Conservation (phyloP, 129 eudicot species). For the Saposhnikovia divaricata region DNA sequence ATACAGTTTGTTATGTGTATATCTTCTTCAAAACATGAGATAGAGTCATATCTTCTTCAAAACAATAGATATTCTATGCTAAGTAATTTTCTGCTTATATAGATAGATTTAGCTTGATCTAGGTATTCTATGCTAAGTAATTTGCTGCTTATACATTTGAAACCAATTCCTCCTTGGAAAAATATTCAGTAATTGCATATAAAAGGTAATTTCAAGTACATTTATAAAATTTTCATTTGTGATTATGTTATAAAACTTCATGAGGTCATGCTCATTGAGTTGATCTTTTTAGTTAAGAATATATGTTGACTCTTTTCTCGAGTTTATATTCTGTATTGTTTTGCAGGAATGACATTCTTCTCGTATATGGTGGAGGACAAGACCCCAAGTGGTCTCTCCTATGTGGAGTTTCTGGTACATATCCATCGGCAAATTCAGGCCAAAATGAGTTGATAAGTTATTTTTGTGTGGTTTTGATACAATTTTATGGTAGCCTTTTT, state of each 20-base stretch:
- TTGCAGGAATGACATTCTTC: constrained; percentile 46
- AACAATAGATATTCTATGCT: background rate
- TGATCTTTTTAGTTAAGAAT: background rate
- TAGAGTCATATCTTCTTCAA: background rate
- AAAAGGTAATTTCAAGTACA: too few relatives aligned
- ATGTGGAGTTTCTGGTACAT: constrained; percentile 76
- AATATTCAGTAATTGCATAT: background rate
- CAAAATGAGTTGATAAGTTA: constrained; percentile 50
- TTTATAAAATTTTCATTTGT: background rate
- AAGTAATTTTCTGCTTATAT: background rate
- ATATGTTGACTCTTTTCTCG: background rate
- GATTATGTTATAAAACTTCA: background rate
- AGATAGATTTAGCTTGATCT: background rate
- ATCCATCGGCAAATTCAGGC: constrained; percentile 78
- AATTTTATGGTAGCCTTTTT: background rate
- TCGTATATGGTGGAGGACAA: constrained; percentile 88
- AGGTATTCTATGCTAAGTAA: background rate
- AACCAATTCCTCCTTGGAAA: background rate
- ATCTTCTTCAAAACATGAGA: background rate
- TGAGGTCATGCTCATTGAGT: background rate
- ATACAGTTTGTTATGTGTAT: too few relatives aligned
- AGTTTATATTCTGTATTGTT: background rate
- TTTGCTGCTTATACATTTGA: background rate
- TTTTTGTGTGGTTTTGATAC: background rate
- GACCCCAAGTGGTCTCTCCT: constrained; percentile 65